Percentiles rank a stretch among this genome's conserved stretches.
Evolutionary conservation across 2,329 filamentous ascomycete species (phyloP).

Genomic region (Trichophyton schoenleinii): DNA sequence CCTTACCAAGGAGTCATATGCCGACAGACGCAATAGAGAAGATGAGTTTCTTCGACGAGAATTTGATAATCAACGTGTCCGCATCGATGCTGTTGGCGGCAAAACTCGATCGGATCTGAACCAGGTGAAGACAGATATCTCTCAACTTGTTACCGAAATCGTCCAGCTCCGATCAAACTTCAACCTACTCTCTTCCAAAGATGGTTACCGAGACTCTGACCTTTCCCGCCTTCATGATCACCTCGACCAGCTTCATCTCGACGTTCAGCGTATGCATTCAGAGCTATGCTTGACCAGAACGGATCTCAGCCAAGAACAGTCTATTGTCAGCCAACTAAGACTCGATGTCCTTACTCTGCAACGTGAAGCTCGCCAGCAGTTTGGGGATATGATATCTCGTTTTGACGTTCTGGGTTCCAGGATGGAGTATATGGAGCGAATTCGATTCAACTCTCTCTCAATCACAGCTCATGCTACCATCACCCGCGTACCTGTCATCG

Average conservation of each 20-base stretch:
- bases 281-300: conserved; percentile 25
- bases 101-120: conserved; percentile 12
- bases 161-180: conserved; percentile 25
- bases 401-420: conserved; percentile 23
- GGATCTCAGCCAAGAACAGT: conserved; percentile 27
- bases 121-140: conserved; percentile 22
- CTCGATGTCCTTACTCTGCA: conserved; percentile 26
- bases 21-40: conserved; percentile 29
- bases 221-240: neutral
- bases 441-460: conserved; percentile 24
- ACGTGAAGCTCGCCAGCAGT: conserved; percentile 23
- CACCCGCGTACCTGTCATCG: conserved; percentile 25
- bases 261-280: conserved; percentile 24
- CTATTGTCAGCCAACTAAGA: conserved; percentile 25
- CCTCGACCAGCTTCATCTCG: conserved; percentile 25
- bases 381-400: conserved; percentile 14
- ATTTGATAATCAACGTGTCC: conserved; percentile 20
- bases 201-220: neutral
- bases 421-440: conserved; percentile 12
- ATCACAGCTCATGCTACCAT: conserved; percentile 28
- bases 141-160: conserved; percentile 16
- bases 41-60: conserved; percentile 29
- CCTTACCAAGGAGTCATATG: conserved; percentile 29
- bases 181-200: conserved; percentile 23
- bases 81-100: conserved; percentile 26